phyloP scores from a whole-genome alignment of 1,284 basidiomycete genomes.

The Peniophora sp. region DNA sequence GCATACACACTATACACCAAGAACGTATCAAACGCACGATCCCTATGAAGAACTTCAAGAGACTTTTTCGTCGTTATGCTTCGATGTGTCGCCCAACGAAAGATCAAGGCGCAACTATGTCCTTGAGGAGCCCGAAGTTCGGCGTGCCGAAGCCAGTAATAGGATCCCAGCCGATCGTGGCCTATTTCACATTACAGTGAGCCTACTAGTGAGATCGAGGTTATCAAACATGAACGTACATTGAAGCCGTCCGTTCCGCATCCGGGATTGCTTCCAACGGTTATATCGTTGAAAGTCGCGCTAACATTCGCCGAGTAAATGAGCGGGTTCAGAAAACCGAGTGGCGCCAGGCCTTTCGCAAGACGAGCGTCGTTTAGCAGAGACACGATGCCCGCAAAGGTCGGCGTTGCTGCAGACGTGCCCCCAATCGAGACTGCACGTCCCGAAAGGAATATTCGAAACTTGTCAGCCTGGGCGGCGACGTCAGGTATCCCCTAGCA shows the following conservation, averaged over 20 bases:
- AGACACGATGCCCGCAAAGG: conserved; percentile 46
- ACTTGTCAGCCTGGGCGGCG: conserved; percentile 43
- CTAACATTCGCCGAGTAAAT: conserved; percentile 33
- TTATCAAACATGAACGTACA: conserved; percentile 19
- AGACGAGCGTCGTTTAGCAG: conserved; percentile 58
- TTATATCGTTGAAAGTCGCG: conserved; percentile 43
- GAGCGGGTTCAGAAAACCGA: conserved; percentile 58
- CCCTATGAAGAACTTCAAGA: too few species aligned
- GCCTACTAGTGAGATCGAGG: not conserved
- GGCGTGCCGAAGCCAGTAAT: conserved; percentile 45
- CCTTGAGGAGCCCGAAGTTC: conserved; percentile 30
- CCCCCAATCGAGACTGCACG: conserved; percentile 30
- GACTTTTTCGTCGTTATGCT: too few species aligned
- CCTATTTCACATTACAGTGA: conserved; percentile 8
- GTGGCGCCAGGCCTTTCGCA: conserved; percentile 27
- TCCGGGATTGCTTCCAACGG: conserved; percentile 44
- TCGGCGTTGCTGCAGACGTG: conserved; percentile 53
- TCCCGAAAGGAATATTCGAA: conserved; percentile 31
- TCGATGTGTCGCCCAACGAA: too few species aligned
- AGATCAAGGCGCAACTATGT: conserved; percentile 10
- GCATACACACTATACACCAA: too few species aligned
- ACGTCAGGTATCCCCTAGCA: conserved; percentile 51
- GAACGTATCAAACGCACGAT: too few species aligned
- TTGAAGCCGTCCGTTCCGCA: conserved; percentile 48
- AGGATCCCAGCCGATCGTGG: conserved; percentile 42